A percentile compares a stretch with the other conserved stretches of the same genome.
These are phyloP conservation scores for Cucumis cinereus DNA, from an alignment of 306 rosid genomes.

Conservation along the genomic window DNA sequence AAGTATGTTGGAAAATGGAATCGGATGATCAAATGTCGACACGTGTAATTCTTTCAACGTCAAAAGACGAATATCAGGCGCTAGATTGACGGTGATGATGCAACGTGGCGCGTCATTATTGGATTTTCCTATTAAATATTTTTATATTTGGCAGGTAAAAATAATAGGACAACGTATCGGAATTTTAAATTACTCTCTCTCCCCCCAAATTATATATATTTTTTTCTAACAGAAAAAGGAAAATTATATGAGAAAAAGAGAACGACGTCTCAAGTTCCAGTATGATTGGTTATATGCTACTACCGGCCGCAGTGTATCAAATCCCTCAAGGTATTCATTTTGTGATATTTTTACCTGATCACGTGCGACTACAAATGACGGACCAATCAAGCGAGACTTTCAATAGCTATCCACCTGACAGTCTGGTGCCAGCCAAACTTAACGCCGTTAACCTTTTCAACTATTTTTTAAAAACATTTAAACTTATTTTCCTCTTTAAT, in stretches of 20 bases:
- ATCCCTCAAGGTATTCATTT: background rate
- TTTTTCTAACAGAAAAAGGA: background rate
- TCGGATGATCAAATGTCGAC: background rate
- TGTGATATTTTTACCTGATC: background rate
- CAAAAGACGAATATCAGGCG: background rate
- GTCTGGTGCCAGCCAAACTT: background rate
- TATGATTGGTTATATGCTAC: background rate
- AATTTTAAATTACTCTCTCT: background rate
- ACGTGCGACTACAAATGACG: background rate
- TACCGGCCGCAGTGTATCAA: background rate
- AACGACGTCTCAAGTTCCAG: background rate
- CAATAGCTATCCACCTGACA: background rate
- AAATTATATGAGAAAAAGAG: background rate
- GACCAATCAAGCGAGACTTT: background rate
- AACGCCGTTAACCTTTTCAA: background rate
- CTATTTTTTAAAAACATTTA: too few relatives aligned
- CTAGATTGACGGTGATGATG: background rate
- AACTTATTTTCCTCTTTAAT: background rate
- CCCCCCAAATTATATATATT: background rate
- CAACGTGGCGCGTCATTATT: background rate
- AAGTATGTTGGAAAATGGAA: background rate
- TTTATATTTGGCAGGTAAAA: background rate
- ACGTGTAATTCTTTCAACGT: background rate
- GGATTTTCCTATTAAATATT: background rate
- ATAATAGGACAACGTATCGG: background rate